These are phyloP conservation scores for Vitellaria paradoxa DNA, from an alignment of 179 eudicot species.

Conservation along the genomic window DNA sequence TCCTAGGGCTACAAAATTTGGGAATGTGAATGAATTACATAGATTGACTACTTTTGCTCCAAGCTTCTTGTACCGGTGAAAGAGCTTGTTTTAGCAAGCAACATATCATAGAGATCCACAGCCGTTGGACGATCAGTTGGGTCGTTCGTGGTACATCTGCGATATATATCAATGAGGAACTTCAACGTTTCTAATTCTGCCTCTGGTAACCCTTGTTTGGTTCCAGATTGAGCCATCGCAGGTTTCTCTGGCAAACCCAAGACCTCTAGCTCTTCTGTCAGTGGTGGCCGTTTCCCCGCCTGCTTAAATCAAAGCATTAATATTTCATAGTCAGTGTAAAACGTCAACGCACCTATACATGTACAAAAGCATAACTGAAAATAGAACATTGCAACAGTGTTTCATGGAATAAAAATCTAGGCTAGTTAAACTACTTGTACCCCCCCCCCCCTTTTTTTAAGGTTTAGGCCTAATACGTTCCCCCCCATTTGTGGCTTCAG, in stretches of 20 bases:
- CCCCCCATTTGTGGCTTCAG: too few species aligned
- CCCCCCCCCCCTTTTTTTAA: neutral
- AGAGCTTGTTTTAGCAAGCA: slow-evolving; percentile 39
- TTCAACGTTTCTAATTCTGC: slow-evolving; percentile 42
- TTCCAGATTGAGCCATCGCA: slow-evolving; percentile 30
- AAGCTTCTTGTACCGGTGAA: slow-evolving; percentile 22
- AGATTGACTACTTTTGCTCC: slow-evolving; percentile 13
- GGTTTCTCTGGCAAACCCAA: slow-evolving; percentile 36
- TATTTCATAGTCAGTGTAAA: neutral
- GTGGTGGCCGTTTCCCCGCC: slow-evolving; percentile 72
- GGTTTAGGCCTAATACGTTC: too few species aligned
- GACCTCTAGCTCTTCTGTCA: slow-evolving; percentile 55
- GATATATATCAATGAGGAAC: slow-evolving; percentile 58
- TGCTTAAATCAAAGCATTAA: slow-evolving; percentile 30
- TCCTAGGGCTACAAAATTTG: slow-evolving; percentile 28
- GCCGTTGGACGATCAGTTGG: slow-evolving; percentile 83
- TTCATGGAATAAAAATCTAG: neutral
- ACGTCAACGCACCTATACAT: neutral
- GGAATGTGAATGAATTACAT: neutral
- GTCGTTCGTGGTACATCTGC: slow-evolving; percentile 54
- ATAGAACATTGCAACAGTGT: neutral
- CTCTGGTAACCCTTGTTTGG: slow-evolving; percentile 31
- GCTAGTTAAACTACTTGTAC: neutral
- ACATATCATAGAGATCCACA: slow-evolving; percentile 44
- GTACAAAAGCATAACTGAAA: neutral